A percentile compares a stretch with the other conserved stretches of the same genome.
Conservation (phyloP, 2,329 filamentous ascomycete species). For the Colletotrichum aenigma region DNA sequence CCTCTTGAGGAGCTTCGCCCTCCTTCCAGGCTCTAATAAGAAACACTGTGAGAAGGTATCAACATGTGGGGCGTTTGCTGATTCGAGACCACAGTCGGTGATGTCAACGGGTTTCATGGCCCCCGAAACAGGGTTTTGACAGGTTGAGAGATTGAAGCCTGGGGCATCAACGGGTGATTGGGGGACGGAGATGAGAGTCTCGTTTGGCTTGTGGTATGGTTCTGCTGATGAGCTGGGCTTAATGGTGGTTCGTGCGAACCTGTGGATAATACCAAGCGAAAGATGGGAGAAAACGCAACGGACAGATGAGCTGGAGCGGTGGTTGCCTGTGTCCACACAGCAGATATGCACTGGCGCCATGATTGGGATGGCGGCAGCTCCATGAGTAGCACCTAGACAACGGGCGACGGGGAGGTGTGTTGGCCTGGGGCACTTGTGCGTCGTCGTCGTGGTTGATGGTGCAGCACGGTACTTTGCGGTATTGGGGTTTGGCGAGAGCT, state of each 20-base stretch:
- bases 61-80: not conserved
- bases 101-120: constrained; percentile 15
- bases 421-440: constrained; percentile 7
- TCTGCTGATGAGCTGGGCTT: not conserved
- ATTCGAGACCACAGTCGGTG: constrained; percentile 12
- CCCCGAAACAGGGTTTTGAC: not conserved
- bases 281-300: not conserved
- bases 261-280: not conserved
- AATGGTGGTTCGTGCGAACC: not conserved
- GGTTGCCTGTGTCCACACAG: not conserved
- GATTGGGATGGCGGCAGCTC: not conserved
- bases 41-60: not conserved
- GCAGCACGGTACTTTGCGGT: constrained; percentile 6
- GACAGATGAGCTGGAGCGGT: not conserved
- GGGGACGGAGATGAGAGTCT: not conserved
- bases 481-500: not conserved
- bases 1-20: not conserved
- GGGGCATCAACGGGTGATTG: not conserved
- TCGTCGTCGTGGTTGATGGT: not conserved
- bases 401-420: not conserved
- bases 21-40: not conserved
- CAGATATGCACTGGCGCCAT: not conserved
- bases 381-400: not conserved
- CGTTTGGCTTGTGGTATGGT: not conserved
- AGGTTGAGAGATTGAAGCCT: not conserved